Base-by-base conservation (phyloP, 2,329 filamentous ascomycete species). In the Cercospora brassicicola region DNA sequence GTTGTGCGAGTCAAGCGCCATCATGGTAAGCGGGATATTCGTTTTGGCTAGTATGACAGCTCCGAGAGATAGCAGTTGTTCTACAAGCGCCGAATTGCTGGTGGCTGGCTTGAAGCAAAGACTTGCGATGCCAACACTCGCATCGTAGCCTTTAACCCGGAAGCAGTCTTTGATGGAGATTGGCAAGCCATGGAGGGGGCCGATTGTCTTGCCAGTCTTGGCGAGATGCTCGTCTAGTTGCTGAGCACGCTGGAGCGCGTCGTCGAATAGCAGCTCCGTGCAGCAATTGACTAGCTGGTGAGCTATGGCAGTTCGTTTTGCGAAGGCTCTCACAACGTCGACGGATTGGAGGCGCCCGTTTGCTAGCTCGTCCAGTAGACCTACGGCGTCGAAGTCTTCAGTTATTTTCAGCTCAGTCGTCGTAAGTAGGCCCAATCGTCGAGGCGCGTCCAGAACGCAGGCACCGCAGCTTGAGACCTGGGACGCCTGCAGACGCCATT, bases 321-420 rank as follows among this genome's bases (percentile, higher is more conserved):
- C 82, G 68, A 84, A 84, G 4, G 82, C 82, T 31, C 69, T 75
- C 3, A 76, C 73, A 11, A 73, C 71, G 26, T 69, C 56, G 61
- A 71, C 65, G 39, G 65, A 68, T 11, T 61, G 68, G 30, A 71
- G 36, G 7, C 28, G 51, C 13, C 77, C 76, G 4, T 68, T 73
- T 23, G 76, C 71, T 15, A 84, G 78, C 4, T 76, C 78, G 23
- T 77, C 71, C 1, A 79, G 75, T 57, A 84, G 70, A 13, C 72
- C 75, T 4, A 79, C 79, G 8, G 82, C 82, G 75, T 87, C 83
- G 69, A 84, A 84, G 0, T 80, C 73, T 70, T 88, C 86, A 0
- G 87, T 89, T 59, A 89, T 87, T 0, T 79, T 75, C 20, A 88
- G 74, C 69, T 89, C 86, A 4, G 80, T 74, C 0, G 76, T n/a